These are phyloP conservation scores for Schoenoplectus triqueter DNA, from an alignment of 202 grass and related monocot species.

Conservation along the genomic window DNA sequence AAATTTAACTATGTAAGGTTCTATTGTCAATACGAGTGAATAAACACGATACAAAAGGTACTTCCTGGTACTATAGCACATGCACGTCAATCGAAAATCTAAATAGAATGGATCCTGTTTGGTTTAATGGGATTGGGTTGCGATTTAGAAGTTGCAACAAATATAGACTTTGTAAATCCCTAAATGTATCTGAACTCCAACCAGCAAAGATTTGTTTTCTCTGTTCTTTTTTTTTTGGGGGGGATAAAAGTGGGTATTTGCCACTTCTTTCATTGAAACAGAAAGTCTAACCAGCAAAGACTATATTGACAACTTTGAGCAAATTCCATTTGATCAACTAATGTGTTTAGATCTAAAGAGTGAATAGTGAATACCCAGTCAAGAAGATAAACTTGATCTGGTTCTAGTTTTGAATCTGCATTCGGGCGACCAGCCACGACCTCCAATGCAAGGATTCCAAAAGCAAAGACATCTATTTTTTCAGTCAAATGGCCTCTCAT, in stretches of 20 bases:
- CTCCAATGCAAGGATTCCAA: constrained; percentile 48
- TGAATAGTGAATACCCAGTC: constrained; percentile 47
- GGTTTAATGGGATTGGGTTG: too few species aligned
- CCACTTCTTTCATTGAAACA: background rate
- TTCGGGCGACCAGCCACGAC: constrained; percentile 50
- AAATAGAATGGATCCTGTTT: too few species aligned
- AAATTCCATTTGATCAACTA: background rate
- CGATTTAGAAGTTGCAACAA: background rate
- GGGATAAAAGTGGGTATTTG: too few species aligned
- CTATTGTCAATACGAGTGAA: background rate
- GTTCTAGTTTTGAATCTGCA: constrained; percentile 45
- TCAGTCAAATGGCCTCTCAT: constrained; percentile 93
- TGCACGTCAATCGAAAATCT: too few species aligned
- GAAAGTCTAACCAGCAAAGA: too few species aligned
- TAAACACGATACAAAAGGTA: background rate
- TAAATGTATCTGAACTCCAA: background rate
- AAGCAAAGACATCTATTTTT: constrained; percentile 82
- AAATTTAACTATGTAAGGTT: background rate
- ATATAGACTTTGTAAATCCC: background rate
- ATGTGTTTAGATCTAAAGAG: constrained; percentile 18
- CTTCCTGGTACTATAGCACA: background rate
- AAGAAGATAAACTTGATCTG: constrained; percentile 55
- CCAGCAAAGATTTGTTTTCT: background rate
- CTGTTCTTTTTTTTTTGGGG: too few species aligned
- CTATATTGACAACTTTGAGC: background rate